Base-by-base conservation (phyloP, 345 rosid species). In the Limnanthes douglasii region DNA sequence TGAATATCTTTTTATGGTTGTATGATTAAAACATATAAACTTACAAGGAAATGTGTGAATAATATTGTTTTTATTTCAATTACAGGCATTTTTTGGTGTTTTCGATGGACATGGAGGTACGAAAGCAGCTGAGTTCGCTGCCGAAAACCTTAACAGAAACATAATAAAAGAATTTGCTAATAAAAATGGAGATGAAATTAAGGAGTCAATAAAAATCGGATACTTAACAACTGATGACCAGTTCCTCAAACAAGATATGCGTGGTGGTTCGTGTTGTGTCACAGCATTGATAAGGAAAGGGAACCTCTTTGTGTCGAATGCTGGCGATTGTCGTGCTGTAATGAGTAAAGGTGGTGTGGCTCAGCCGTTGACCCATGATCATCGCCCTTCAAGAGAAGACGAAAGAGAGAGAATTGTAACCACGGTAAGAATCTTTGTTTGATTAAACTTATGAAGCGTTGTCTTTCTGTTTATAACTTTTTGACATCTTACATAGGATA, bases 301-400 rank as follows among this genome's bases (percentile, higher is more conserved):
- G 31, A 68, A 58, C 33, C 93, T 88, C 34, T 59, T 83, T 3
- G 77, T 88, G 4, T 71, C 97, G 4, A 83, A 88, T 27, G 90
- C 73, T 0, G 97, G 95, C 11, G 95, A 88, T 34, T 88, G 95
- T 41, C 93, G 97, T 5, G 93, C 97, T 31, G 97, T 88, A 32
- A 43, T 88, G 66, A 73, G 97, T 56, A 43, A 50, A 4, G 76
- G 66, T 41, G 95, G 97, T 13, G 47, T 55, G 0, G 93, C 93
- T 0, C 64, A 82, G 63, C 78, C 90, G 11, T 73, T 88, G 1
- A 78, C 97, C 6, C 68, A 78, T 8, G 97, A 88, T 28, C 97
- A 88, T 53, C 64, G 90, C 10, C 86, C 93, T 6, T 65, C 69
- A 0, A 66, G 97, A 69, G 71, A 71, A 34, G 97, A 88, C 25